Evolutionary conservation across 1,284 basidiomycete species (phyloP).

Genomic region (Tremellales sp.): DNA sequence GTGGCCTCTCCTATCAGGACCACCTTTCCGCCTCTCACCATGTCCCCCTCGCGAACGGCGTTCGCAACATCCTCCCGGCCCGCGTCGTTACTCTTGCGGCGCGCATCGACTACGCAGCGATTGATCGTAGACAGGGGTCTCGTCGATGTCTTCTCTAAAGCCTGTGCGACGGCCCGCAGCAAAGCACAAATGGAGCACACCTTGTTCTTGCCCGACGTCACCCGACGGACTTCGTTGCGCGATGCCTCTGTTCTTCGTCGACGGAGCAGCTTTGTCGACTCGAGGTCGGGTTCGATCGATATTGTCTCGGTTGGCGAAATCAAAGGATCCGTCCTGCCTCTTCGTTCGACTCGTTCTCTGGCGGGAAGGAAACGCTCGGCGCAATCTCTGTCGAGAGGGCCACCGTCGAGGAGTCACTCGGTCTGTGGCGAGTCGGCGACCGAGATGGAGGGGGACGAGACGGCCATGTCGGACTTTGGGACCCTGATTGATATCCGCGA

Average conservation of each 20-base stretch:
- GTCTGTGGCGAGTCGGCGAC: constrained; percentile 7
- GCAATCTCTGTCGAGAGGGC: background rate
- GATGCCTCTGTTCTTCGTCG: constrained; percentile 37
- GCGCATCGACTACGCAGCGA: constrained; percentile 64
- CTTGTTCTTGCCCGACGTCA: constrained; percentile 24
- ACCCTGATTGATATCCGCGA: constrained; percentile 9
- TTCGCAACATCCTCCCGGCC: constrained; percentile 11
- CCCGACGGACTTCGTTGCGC: constrained; percentile 19
- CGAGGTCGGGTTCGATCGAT: constrained; percentile 13
- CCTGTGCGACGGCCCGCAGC: constrained; percentile 43
- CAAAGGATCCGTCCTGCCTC: constrained; percentile 26
- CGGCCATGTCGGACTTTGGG: constrained; percentile 26
- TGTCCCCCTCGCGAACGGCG: constrained; percentile 15
- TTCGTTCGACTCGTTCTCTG: constrained; percentile 16
- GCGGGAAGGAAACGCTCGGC: constrained; percentile 3
- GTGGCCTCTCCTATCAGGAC: constrained; percentile 19
- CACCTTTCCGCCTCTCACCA: constrained; percentile 12
- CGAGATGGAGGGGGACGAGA: constrained; percentile 11
- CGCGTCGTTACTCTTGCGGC: constrained; percentile 60
- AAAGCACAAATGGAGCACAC: constrained; percentile 34
- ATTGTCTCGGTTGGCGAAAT: constrained; percentile 34
- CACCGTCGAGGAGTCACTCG: background rate
- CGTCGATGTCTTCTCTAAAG: constrained; percentile 48
- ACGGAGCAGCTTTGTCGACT: constrained; percentile 35
- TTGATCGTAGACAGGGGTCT: constrained; percentile 50